Base-by-base conservation (phyloP, 2,329 filamentous ascomycete species). In the Sclerotinia minor region DNA sequence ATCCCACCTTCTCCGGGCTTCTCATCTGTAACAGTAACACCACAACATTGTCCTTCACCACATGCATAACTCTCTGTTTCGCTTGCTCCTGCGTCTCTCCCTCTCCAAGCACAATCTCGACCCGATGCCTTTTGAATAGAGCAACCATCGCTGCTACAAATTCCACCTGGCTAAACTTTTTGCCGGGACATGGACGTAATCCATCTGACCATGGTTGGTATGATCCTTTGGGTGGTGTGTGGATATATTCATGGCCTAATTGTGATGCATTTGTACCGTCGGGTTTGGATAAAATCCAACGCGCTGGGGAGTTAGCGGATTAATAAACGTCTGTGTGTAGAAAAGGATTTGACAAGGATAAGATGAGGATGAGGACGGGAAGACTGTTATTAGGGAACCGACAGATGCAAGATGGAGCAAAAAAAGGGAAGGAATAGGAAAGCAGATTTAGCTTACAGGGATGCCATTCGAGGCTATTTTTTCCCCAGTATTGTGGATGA, bases 121-220 rank as follows among this genome's bases (percentile, higher is more conserved):
- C 69, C 19, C 47, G 45, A 67, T 72, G 38, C 21, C 66, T 64
- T 21, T 59, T 50, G 35, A 66, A 66, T 9, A 66, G n/a, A 7
- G 44, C 44, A 35, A 66, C 53, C 44, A 72, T 69, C 19, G 69
- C 71, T 32, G 72, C 69, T 11, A 72, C 69, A 61, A 73, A 73
- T 55, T 74, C 72, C 6, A 74, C 72, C 52, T 71, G 68, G 7
- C 69, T 63, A 29, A 73, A 73, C 21, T 72, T 72, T 57, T 70
- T 73, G 6, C 72, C 70, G 0, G 72, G 72, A 60, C 71, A 74
- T 8, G 71, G 44, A 35, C 72, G 64, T 1, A 69, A 64, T 45
- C 71, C 70, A 13, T 41, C 50, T 21, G 69, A 64, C 71, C 69
- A 74, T 2, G 70, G 68, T 7, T 72, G 11, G 49, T 68, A 73